Base-by-base conservation (phyloP, 1,284 basidiomycete genomes). In the Cryptococcus neoformans region DNA sequence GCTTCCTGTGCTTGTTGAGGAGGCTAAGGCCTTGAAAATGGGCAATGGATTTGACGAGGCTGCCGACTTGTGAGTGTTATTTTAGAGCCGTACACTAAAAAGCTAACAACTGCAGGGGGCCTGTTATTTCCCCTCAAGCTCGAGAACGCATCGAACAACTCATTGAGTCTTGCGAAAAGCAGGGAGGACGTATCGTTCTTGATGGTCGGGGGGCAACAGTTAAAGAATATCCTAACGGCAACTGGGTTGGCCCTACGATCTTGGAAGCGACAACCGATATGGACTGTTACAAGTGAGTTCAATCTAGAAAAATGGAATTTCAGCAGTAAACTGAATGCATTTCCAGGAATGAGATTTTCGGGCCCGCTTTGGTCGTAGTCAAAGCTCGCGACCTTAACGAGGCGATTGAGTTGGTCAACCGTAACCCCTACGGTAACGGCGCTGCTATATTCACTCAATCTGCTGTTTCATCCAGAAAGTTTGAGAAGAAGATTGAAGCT, bases 361-460 rank as follows among this genome's bases (percentile, higher is more conserved):
- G 94, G 2, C 95, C 95, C 3, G 94, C 88, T 0, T 82, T 99
- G 44, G 81, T 88, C 21, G 82, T 96, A 53, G 74, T 98, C 64
- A 82, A 84, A 54, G 90, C 88, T 6, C 86, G 92, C 54, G 92
- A 87, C 1, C 81, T 99, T 48, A 93, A 98, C 65, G 91, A 97
- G 65, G 95, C 93, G 17, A 83, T 97, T 60, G 84, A 85, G 40
- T 86, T 96, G 62, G 87, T 97, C 79, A 97, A 97, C 79, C 79
- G 81, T 55, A 97, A 96, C 80, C 83, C 80, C 70, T 96, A 90
- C 66, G 81, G 94, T 2, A 98, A 98, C 73, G 95, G 94, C 36
- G 86, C 92, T n/a, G 90, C 92, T 21, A 92, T 97, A 72, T 98
- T 97, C 77, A 99, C 95, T 37, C 90, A 94, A 78, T 92, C 89